A percentile compares a stretch with the other conserved stretches of the same genome.
These are phyloP conservation scores for Paxillus involutus DNA, from an alignment of 768 basidiomycete species.

Conservation along the genomic window DNA sequence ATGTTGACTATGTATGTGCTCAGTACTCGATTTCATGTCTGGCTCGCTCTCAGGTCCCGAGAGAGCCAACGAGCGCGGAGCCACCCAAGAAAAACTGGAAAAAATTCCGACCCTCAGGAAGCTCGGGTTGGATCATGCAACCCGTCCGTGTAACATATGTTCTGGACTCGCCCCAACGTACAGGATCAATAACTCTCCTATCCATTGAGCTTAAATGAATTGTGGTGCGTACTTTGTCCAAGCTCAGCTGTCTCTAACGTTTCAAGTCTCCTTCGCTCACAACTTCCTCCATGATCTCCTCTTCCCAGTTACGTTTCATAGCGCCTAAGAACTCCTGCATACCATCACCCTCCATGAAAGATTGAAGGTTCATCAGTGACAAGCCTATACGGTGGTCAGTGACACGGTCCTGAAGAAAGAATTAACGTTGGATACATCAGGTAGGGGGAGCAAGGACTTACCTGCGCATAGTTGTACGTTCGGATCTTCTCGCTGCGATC, in stretches of 20 bases:
- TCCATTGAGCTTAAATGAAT: no score
- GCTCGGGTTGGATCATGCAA: no score
- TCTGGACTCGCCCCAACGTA: no score
- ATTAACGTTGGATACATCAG: background rate
- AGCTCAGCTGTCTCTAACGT: background rate
- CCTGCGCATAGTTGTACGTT: slow-evolving; percentile 95
- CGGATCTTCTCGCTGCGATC: slow-evolving; percentile 94
- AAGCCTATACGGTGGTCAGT: slow-evolving; percentile 91
- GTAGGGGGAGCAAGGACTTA: slow-evolving; percentile 13
- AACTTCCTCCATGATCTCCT: slow-evolving; percentile 54
- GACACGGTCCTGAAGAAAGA: slow-evolving; percentile 67
- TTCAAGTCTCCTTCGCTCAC: slow-evolving; percentile 26
- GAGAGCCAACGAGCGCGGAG: no score
- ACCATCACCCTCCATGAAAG: slow-evolving; percentile 67
- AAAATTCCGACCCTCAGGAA: no score
- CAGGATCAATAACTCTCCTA: no score
- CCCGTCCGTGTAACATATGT: no score
- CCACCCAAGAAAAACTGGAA: no score
- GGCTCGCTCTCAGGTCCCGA: no score
- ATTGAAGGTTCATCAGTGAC: slow-evolving; percentile 64
- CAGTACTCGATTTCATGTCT: no score
- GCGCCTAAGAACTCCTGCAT: slow-evolving; percentile 58
- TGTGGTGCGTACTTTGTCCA: no score
- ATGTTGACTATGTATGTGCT: no score
- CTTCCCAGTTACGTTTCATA: slow-evolving; percentile 55